phyloP scores from a whole-genome alignment of 2,329 filamentous ascomycete species.

The Phialemonium atrogriseum region DNA sequence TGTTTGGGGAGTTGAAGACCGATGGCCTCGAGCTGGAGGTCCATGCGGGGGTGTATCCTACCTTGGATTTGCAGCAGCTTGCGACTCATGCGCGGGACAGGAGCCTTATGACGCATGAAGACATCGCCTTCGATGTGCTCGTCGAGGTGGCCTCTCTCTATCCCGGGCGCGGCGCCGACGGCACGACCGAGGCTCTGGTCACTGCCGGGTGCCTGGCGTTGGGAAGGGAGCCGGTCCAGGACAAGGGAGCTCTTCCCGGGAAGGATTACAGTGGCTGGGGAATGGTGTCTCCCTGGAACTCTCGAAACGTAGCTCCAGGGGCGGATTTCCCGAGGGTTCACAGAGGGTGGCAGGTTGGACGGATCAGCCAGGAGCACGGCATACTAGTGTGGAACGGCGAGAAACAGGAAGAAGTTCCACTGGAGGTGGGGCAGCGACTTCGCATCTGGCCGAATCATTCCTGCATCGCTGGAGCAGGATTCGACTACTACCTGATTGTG shows the following conservation, averaged over 20 bases:
- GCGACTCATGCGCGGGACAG: slow-evolving; percentile 53
- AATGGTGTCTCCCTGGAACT: slow-evolving; percentile 53
- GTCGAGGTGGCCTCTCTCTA: slow-evolving; percentile 66
- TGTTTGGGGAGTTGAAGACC: slow-evolving; percentile 28
- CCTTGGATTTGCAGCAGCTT: slow-evolving; percentile 72
- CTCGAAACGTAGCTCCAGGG: slow-evolving; percentile 22
- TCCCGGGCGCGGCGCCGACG: slow-evolving; percentile 40
- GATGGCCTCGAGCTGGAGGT: slow-evolving; percentile 50
- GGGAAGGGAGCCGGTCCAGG: slow-evolving; percentile 63
- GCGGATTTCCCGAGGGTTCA: slow-evolving; percentile 32
- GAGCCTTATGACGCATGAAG: slow-evolving; percentile 35
- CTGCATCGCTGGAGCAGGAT: slow-evolving; percentile 65
- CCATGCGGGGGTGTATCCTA: slow-evolving; percentile 69
- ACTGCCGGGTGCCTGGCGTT: slow-evolving; percentile 62
- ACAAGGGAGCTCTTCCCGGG: slow-evolving; percentile 22
- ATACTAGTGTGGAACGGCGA: slow-evolving; percentile 52
- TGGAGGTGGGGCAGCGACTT: slow-evolving; percentile 58
- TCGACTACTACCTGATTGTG: slow-evolving; percentile 66
- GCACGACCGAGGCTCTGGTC: slow-evolving; percentile 55
- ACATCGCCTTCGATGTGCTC: slow-evolving; percentile 61
- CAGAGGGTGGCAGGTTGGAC: slow-evolving; percentile 58
- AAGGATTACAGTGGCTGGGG: slow-evolving; percentile 62
- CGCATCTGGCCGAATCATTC: slow-evolving; percentile 75
- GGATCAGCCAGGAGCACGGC: slow-evolving; percentile 72
- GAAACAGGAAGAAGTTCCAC: slow-evolving; percentile 34